Evolutionary conservation across 441 rosid species (phyloP), one percentile per base, ranked within the genome.

Genomic region (Adansonia madagascariensis): DNA sequence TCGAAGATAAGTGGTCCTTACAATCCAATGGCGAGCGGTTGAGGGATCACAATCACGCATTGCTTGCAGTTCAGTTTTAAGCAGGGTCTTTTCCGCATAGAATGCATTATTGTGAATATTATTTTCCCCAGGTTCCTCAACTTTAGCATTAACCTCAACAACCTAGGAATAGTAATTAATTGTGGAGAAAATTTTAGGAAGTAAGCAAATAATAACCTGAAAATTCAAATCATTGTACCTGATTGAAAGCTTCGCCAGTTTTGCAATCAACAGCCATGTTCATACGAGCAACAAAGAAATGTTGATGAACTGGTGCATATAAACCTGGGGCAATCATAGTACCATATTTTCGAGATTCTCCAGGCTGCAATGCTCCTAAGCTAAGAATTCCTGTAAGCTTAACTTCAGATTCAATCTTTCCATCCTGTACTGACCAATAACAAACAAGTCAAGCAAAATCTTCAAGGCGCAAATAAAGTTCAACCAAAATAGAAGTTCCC

Each of bases 221-320:
- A 49, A 69, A 24, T 69, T 22, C 43, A 49, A 69, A 24, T 43
- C 15, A 46, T 5, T 0, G 3, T 71, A 82, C 89, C 81, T 84
- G 89, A 80, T 86, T 86, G 74, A 75, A 79, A 55, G 88, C 63
- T 81, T 86, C 89, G 3, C 88, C 89, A 20, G 88, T 88, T 76
- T 71, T 86, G 74, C 89, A 86, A 70, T 86, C 89, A 63, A 86
- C 87, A 3, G 88, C 85, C 88, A 86, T 84, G 84, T 86, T 85
- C 89, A 86, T 83, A 59, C 86, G 86, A 62, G 89, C 84, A 14
- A 86, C 89, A 76, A 86, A 86, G 69, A 86, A 86, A 76, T 86
- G 89, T 76, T 86, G 89, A 79, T 86, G 89, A 44, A 86, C 88
- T 2, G 86, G 88, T 44, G 89, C 88, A 66, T 86, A 86, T 24